Conservation (phyloP, 2,329 filamentous ascomycete genomes). For the Botrytis aclada region DNA sequence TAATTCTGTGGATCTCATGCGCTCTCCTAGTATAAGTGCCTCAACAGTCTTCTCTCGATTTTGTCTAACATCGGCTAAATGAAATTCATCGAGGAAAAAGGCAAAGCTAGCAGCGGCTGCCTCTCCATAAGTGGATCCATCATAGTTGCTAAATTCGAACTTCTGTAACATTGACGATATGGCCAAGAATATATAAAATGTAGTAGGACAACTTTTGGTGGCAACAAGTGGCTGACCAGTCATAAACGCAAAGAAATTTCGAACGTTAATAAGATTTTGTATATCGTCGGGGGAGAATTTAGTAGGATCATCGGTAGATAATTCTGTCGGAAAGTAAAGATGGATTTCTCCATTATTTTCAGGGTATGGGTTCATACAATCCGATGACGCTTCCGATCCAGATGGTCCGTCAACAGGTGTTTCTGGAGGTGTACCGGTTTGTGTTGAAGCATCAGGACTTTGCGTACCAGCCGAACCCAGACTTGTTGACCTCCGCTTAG, state of each 20-base stretch:
- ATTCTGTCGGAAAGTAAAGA: conserved; percentile 50
- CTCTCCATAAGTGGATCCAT: conserved; percentile 58
- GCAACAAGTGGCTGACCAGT: conserved; percentile 61
- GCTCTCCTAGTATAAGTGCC: conserved; percentile 82
- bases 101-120: conserved; percentile 63
- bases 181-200: conserved; percentile 54
- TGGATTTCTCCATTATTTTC: conserved; percentile 46
- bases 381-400: conserved; percentile 27
- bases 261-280: conserved; percentile 55
- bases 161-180: conserved; percentile 53
- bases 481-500: conserved; percentile 39
- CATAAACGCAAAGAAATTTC: conserved; percentile 65
- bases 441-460: conserved; percentile 36
- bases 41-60: conserved; percentile 89
- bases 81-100: conserved; percentile 73
- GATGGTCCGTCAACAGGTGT: conserved; percentile 27
- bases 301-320: conserved; percentile 26
- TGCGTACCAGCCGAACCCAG: conserved; percentile 41
- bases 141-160: conserved; percentile 55
- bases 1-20: conserved; percentile 74
- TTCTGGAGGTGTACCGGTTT: conserved; percentile 41
- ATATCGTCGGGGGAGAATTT: conserved; percentile 45
- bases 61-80: conserved; percentile 72
- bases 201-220: conserved; percentile 50
- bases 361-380: conserved; percentile 29